Conservation (phyloP, 2,329 filamentous ascomycete genomes). For the Aspergillus pseudoterreus region DNA sequence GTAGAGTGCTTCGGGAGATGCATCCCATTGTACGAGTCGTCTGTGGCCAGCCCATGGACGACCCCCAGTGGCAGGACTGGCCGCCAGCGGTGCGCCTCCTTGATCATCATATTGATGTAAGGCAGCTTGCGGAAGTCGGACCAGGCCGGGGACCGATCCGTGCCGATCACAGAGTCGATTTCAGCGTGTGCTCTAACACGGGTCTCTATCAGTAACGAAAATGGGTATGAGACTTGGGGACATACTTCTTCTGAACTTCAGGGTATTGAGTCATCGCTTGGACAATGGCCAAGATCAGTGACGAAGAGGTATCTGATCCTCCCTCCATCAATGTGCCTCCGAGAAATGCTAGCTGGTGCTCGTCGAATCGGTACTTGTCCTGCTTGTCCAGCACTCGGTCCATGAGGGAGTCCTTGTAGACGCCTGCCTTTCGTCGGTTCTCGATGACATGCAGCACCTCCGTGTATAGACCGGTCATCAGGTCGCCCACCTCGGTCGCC, state of each 20-base stretch:
- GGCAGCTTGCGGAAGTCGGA: conserved; percentile 22
- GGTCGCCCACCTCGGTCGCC: conserved; percentile 34
- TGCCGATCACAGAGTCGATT: conserved; percentile 49
- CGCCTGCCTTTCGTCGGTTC: conserved; percentile 25
- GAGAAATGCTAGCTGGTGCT: conserved; percentile 41
- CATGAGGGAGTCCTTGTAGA: conserved; percentile 32
- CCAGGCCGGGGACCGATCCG: conserved; percentile 46
- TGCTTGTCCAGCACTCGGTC: conserved; percentile 40
- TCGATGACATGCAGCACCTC: conserved; percentile 34
- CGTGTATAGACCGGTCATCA: conserved; percentile 42
- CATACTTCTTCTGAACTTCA: conserved; percentile 19
- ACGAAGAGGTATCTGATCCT: conserved; percentile 39
- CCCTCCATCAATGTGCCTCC: conserved; percentile 28
- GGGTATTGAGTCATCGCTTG: conserved; percentile 14
- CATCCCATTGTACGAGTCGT: conserved; percentile 41
- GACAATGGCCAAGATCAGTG: conserved; percentile 31
- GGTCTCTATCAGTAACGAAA: not conserved
- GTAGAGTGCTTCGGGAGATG: conserved; percentile 45
- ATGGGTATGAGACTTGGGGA: not conserved
- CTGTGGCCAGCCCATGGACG: conserved; percentile 22
- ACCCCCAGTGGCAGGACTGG: conserved; percentile 27
- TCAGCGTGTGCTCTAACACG: conserved; percentile 39
- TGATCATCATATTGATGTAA: conserved; percentile 51
- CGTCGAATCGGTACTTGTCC: conserved; percentile 25
- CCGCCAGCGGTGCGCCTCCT: conserved; percentile 56